These are phyloP conservation scores for Arthrinium phaeospermum DNA, from an alignment of 2,329 filamentous ascomycete species.

Conservation along the genomic window DNA sequence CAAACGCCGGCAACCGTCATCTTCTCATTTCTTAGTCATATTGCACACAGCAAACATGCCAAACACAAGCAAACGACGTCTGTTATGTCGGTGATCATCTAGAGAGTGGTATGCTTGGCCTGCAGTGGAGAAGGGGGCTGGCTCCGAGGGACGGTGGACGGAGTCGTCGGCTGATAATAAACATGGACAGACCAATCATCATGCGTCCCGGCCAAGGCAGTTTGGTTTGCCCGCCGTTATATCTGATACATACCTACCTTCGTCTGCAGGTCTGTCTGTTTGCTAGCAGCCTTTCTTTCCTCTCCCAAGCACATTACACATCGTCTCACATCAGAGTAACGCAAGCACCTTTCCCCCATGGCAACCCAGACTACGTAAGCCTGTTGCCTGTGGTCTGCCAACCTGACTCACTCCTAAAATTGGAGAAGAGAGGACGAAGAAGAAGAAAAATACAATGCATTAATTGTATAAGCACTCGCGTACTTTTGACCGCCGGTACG, in stretches of 20 bases:
- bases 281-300: not conserved
- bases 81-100: not conserved
- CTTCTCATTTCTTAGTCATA: not conserved
- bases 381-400: not conserved
- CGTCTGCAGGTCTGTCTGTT: constrained; percentile 1
- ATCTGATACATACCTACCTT: not conserved
- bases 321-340: not conserved
- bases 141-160: not conserved
- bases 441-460: not conserved
- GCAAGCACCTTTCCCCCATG: too few species aligned
- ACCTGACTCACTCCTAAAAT: not conserved
- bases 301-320: not conserved
- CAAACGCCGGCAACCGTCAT: not conserved
- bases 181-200: not conserved
- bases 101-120: not conserved
- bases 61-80: not conserved
- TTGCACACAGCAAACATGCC: not conserved
- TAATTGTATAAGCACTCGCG: not conserved
- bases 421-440: not conserved
- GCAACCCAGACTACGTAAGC: too few species aligned
- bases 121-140: not conserved
- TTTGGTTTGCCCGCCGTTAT: constrained; percentile 1
- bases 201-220: not conserved
- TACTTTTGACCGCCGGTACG: not conserved
- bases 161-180: not conserved